Evolutionary conservation across 352 stramenopile genomes (phyloP).

Genomic region (Phytophthora cryptogea): DNA sequence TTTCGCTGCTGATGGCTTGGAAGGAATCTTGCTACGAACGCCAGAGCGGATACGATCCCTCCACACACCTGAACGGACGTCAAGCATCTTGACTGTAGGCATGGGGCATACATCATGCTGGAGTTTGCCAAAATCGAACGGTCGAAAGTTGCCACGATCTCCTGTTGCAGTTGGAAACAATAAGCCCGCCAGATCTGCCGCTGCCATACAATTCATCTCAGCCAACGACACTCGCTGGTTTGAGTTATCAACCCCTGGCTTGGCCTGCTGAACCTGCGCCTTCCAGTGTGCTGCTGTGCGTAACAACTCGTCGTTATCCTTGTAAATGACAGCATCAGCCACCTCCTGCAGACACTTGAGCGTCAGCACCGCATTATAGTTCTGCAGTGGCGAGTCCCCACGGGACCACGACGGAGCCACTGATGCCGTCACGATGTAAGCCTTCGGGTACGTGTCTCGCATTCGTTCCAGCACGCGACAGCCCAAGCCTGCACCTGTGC

Average conservation of each 20-base stretch:
- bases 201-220: slow-evolving; percentile 65
- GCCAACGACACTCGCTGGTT: slow-evolving; percentile 45
- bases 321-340: slow-evolving; percentile 82
- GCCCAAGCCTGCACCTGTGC: slow-evolving; percentile 82
- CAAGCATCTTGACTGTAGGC: slow-evolving; percentile 60
- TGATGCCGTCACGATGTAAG: slow-evolving; percentile 67
- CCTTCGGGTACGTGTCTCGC: slow-evolving; percentile 73
- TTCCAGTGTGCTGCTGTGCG: slow-evolving; percentile 66
- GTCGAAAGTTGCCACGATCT: slow-evolving; percentile 10
- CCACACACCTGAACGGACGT: slow-evolving; percentile 55
- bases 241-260: not conserved
- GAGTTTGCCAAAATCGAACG: slow-evolving; percentile 65
- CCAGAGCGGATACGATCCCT: slow-evolving; percentile 14
- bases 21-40: slow-evolving; percentile 11
- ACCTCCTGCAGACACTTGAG: slow-evolving; percentile 68
- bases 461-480: slow-evolving; percentile 84
- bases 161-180: slow-evolving; percentile 45
- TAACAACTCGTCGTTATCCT: slow-evolving; percentile 87
- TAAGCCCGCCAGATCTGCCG: slow-evolving; percentile 62
- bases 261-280: slow-evolving; percentile 2
- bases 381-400: slow-evolving; percentile 83
- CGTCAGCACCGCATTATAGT: slow-evolving; percentile 86
- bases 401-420: slow-evolving; percentile 65
- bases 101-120: slow-evolving; percentile 70
- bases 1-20: slow-evolving; percentile 12